A percentile compares a stretch with the other conserved stretches of the same genome.
These are phyloP conservation scores for Calendula officinalis DNA, from an alignment of 129 eudicot genomes.

Conservation along the genomic window DNA sequence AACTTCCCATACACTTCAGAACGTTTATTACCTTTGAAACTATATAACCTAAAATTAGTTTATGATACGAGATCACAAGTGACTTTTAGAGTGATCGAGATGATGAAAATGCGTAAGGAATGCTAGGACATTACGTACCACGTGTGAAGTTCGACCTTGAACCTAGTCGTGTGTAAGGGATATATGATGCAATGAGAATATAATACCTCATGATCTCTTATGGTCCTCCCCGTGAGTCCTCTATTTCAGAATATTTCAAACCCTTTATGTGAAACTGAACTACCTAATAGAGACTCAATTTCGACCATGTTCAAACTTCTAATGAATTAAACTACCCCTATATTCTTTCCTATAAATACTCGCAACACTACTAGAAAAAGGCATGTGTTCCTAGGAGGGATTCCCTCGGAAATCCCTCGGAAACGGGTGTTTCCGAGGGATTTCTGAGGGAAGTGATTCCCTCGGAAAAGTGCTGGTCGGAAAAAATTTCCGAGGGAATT, in stretches of 20 bases:
- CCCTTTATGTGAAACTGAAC: not conserved
- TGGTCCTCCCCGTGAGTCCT: not conserved
- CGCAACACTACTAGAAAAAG: not conserved
- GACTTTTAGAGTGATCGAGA: too few species aligned
- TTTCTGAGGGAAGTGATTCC: too few species aligned
- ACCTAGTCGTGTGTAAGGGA: constrained; percentile 15
- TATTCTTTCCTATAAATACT: not conserved
- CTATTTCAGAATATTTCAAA: not conserved
- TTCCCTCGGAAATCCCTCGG: not conserved
- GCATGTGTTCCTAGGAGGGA: too few species aligned
- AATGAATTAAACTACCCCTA: not conserved
- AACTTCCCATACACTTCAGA: too few species aligned
- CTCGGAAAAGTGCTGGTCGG: too few species aligned
- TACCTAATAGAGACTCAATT: constrained; percentile 2
- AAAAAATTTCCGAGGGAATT: too few species aligned
- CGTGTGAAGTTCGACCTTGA: not conserved
- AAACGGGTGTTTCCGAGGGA: too few species aligned
- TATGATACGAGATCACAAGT: too few species aligned
- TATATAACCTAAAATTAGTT: too few species aligned
- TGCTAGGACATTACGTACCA: not conserved
- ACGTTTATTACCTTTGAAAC: too few species aligned
- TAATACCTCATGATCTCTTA: not conserved
- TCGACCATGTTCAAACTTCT: constrained; percentile 15
- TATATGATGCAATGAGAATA: constrained; percentile 18
- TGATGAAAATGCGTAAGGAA: too few species aligned